phyloP scores from a whole-genome alignment of 805 yeast species.

The Wickerhamiella alocasiicola region DNA sequence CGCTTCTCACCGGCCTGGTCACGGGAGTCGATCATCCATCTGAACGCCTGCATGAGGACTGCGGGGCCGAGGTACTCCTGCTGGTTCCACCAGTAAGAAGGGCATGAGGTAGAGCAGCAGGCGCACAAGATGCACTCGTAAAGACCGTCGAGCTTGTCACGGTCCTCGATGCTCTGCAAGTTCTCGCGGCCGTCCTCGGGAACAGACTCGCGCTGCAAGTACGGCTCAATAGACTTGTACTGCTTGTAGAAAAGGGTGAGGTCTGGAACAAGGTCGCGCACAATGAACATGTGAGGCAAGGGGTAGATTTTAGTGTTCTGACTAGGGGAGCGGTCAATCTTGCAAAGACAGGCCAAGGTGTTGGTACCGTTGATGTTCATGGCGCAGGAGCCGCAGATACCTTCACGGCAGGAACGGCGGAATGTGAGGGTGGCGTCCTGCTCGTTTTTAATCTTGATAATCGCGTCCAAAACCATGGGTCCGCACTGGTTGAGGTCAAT shows the following conservation, averaged over 20 bases:
- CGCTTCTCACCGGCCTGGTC: slow-evolving; percentile 77
- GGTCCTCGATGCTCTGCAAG: slow-evolving; percentile 79
- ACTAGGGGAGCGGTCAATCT: slow-evolving; percentile 66
- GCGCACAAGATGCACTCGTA: slow-evolving; percentile 98
- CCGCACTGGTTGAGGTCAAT: slow-evolving; percentile 87
- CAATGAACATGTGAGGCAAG: slow-evolving; percentile 95
- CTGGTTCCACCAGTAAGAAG: slow-evolving; percentile 99
- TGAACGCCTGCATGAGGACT: slow-evolving; percentile 95
- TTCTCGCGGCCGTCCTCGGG: slow-evolving; percentile 91
- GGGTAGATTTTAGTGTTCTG: slow-evolving; percentile 86
- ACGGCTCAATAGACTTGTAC: slow-evolving; percentile 96
- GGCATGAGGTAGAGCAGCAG: slow-evolving; percentile 97
- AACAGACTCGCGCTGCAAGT: slow-evolving; percentile 64
- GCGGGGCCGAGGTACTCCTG: slow-evolving; percentile 98
- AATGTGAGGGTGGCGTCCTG: slow-evolving; percentile 91
- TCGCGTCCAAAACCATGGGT: slow-evolving; percentile 95
- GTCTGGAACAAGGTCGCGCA: slow-evolving; percentile 95
- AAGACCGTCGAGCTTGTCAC: slow-evolving; percentile 91
- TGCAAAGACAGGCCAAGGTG: slow-evolving; percentile 93
- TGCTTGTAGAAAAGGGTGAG: slow-evolving; percentile 96
- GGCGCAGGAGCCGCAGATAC: slow-evolving; percentile 99
- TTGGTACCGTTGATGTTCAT: slow-evolving; percentile 98
- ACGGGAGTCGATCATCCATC: slow-evolving; percentile 97
- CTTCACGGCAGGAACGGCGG: slow-evolving; percentile 98
- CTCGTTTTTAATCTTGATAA: slow-evolving; percentile 89